Conservation (phyloP, 2,329 filamentous ascomycete species). For the Neofusicoccum ribis region DNA sequence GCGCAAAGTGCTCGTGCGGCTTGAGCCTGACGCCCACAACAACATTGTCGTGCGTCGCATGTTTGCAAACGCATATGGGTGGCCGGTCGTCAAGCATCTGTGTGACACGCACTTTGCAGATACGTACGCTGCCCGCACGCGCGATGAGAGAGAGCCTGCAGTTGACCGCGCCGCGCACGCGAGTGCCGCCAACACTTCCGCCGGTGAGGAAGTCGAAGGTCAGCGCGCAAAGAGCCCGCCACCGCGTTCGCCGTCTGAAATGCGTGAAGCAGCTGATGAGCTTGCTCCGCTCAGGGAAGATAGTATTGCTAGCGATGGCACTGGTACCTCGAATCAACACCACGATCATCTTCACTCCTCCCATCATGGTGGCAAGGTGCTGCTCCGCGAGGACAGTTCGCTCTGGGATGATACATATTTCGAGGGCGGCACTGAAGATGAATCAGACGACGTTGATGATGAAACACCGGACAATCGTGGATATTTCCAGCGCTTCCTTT, state of each 20-base stretch:
- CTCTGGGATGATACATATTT: conserved; percentile 53
- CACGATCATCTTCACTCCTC: conserved; percentile 2
- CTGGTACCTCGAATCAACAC: conserved; percentile 10
- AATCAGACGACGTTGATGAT: conserved; percentile 42
- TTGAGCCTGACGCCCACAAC: conserved; percentile 97
- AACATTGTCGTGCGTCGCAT: conserved; percentile 95
- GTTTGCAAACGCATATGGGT: conserved; percentile 96
- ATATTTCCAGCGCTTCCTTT: conserved; percentile 36
- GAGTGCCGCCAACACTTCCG: conserved; percentile 56
- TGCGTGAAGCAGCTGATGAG: conserved; percentile 47
- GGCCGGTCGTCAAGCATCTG: conserved; percentile 93
- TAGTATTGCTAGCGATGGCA: conserved; percentile 17
- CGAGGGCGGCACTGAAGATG: conserved; percentile 49
- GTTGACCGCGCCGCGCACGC: conserved; percentile 68
- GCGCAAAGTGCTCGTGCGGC: conserved; percentile 93
- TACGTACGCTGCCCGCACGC: conserved; percentile 62
- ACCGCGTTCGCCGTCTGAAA: conserved; percentile 49
- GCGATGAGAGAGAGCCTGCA: conserved; percentile 67
- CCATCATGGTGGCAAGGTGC: background rate
- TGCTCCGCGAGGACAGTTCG: conserved; percentile 40
- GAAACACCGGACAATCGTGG: conserved; percentile 27
- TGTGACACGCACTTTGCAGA: conserved; percentile 94
- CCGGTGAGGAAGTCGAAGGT: conserved; percentile 65
- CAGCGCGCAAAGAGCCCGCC: conserved; percentile 41
- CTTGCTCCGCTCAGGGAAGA: conserved; percentile 35